These are phyloP conservation scores for Plasmodium malariae DNA, from an alignment of 169 alveolate genomes.

Conservation along the genomic window DNA sequence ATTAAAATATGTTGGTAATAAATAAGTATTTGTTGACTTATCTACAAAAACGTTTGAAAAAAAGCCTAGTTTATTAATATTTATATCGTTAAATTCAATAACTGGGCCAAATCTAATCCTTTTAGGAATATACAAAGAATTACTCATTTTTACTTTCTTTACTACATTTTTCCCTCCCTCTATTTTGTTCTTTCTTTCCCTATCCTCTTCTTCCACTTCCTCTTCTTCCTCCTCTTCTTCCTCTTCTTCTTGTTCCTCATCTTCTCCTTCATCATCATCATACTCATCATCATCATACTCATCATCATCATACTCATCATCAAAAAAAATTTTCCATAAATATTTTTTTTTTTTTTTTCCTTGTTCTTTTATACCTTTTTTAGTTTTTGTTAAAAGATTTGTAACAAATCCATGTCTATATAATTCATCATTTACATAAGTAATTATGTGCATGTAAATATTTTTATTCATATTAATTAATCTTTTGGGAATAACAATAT, in stretches of 20 bases:
- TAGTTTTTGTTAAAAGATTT: not conserved
- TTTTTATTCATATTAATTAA: slow-evolving; percentile 20
- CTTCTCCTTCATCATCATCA: not conserved
- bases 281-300: not conserved
- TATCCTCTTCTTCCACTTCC: not conserved
- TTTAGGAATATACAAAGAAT: slow-evolving; percentile 35
- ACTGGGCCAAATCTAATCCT: slow-evolving; percentile 33
- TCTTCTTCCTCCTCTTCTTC: not conserved
- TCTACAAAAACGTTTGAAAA: slow-evolving; percentile 42
- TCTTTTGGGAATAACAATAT: slow-evolving; percentile 8
- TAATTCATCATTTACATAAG: slow-evolving; percentile 45
- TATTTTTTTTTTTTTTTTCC: slow-evolving; percentile 14
- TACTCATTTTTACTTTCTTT: not conserved
- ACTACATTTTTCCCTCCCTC: not conserved
- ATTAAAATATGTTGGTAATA: slow-evolving; percentile 28
- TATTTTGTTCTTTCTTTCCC: not conserved
- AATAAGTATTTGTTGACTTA: slow-evolving; percentile 1
- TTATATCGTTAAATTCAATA: slow-evolving; percentile 45
- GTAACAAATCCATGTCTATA: slow-evolving; percentile 47
- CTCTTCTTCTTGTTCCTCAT: not conserved
- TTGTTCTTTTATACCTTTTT: not conserved
- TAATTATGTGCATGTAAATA: slow-evolving; percentile 49
- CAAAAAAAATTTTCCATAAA: slow-evolving; percentile 25
- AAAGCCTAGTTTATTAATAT: slow-evolving; percentile 37
- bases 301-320: slow-evolving; percentile 5